These are phyloP conservation scores for Cladochytrium replicatum DNA, from an alignment of 192 early-diverging fungal genomes.

Conservation along the genomic window DNA sequence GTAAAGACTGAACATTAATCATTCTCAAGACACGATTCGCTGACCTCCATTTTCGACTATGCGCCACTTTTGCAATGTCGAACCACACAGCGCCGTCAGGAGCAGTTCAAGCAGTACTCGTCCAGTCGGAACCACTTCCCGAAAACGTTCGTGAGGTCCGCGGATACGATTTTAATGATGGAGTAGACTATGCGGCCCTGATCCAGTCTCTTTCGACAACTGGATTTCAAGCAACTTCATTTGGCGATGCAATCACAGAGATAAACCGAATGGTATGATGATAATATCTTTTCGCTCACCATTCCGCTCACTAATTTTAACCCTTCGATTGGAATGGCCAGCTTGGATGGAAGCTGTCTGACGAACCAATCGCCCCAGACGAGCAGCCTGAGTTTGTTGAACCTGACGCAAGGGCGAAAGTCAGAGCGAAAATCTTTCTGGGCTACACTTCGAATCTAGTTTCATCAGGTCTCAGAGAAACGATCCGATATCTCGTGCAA, in stretches of 20 bases:
- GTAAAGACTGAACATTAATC: no score
- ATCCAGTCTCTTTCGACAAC: conserved; percentile 63
- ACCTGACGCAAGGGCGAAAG: conserved; percentile 44
- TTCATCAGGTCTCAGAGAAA: conserved; percentile 87
- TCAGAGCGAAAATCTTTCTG: conserved; percentile 94
- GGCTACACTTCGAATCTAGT: conserved; percentile 98
- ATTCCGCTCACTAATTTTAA: not conserved
- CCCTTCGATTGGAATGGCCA: conserved; percentile 14
- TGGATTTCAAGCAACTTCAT: conserved; percentile 88
- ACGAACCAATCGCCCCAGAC: conserved; percentile 64
- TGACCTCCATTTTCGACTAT: no score
- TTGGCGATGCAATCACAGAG: conserved; percentile 82
- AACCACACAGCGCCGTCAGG: no score
- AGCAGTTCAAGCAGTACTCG: conserved; percentile 25
- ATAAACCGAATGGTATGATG: conserved; percentile 77
- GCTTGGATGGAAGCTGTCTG: conserved; percentile 69
- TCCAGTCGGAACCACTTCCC: conserved; percentile 62
- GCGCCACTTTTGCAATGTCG: no score
- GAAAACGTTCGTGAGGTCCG: conserved; percentile 51
- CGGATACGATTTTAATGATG: conserved; percentile 91
- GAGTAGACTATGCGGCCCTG: conserved; percentile 63
- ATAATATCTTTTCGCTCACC: conserved; percentile 1
- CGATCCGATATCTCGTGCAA: conserved; percentile 81
- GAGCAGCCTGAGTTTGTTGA: conserved; percentile 51
- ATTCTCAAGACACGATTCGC: no score